Evolutionary conservation across 371 early-diverging fungal genomes (phyloP).

Genomic region (Parasitella parasitica): DNA sequence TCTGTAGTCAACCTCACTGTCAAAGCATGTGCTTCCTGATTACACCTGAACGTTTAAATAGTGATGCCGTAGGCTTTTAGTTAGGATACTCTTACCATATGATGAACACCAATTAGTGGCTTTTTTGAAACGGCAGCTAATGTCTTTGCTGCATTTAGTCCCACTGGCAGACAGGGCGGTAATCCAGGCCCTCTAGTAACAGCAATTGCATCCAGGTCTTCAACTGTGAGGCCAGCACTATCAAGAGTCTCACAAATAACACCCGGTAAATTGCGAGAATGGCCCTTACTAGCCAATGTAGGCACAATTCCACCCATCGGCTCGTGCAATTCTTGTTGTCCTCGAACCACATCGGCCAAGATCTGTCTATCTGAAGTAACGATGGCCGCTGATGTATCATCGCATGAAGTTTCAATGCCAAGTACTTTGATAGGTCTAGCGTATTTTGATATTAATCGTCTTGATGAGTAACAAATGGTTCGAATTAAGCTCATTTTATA

Average conservation of each 20-base stretch:
- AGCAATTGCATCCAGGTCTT: conserved; percentile 77
- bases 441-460: neutral
- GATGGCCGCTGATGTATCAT: conserved; percentile 82
- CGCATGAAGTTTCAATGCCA: conserved; percentile 84
- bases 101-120: conserved; percentile 82
- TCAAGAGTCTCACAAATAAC: conserved; percentile 68
- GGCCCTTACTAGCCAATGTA: conserved; percentile 70
- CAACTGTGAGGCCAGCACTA: conserved; percentile 49
- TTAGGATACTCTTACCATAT: conserved; percentile 60
- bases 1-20: conserved; percentile 59
- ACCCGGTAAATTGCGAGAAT: conserved; percentile 65
- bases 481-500: neutral
- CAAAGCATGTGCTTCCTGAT: conserved; percentile 74
- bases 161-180: conserved; percentile 73
- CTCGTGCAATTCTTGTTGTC: conserved; percentile 76
- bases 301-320: conserved; percentile 85
- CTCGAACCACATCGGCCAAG: conserved; percentile 62
- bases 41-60: neutral
- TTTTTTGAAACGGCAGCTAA: conserved; percentile 71
- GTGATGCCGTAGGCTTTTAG: neutral
- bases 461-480: neutral
- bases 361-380: conserved; percentile 72
- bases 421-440: conserved; percentile 47
- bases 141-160: conserved; percentile 78
- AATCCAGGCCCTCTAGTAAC: conserved; percentile 86